A percentile compares a stretch with the other conserved stretches of the same genome.
phyloP scores from a whole-genome alignment of 1,284 basidiomycete species.

The Naganishia sp. region DNA sequence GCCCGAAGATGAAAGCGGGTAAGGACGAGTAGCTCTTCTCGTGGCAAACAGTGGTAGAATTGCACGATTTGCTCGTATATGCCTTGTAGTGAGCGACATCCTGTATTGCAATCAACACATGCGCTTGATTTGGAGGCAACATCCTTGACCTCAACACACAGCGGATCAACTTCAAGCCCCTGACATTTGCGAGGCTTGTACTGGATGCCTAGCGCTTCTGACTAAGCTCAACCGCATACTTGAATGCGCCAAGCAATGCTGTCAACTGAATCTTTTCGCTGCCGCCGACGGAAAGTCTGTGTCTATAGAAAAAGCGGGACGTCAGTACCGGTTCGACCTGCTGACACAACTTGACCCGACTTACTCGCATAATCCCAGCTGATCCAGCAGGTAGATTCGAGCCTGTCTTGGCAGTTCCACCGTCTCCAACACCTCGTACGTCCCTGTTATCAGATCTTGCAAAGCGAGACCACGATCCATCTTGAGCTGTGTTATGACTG shows the following conservation, averaged over 20 bases:
- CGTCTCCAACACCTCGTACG: constrained; percentile 85
- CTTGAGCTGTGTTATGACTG: constrained; percentile 85
- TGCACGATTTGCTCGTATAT: not conserved
- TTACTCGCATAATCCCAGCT: constrained; percentile 85
- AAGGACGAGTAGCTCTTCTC: not conserved
- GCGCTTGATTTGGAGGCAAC: not conserved
- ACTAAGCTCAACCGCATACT: constrained; percentile 76
- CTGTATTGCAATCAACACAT: not conserved
- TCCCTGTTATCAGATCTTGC: constrained; percentile 90
- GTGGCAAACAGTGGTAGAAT: not conserved
- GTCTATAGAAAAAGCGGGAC: constrained; percentile 58
- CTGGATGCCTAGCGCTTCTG: constrained; percentile 23
- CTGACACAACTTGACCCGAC: constrained; percentile 43
- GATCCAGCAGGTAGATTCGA: constrained; percentile 88
- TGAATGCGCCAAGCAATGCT: constrained; percentile 88
- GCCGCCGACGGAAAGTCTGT: constrained; percentile 87
- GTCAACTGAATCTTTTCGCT: constrained; percentile 94
- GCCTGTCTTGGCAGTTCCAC: constrained; percentile 82
- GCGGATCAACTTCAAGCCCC: not conserved
- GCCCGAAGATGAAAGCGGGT: not conserved
- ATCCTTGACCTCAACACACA: too few relatives aligned
- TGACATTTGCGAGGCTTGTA: not conserved
- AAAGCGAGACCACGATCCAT: constrained; percentile 89
- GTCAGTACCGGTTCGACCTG: not conserved
- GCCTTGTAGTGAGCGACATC: not conserved